A percentile compares a stretch with the other conserved stretches of the same genome.
Evolutionary conservation across 164 flowering plant species (phyloP).

Genomic region (Magnolia kwangsiensis): DNA sequence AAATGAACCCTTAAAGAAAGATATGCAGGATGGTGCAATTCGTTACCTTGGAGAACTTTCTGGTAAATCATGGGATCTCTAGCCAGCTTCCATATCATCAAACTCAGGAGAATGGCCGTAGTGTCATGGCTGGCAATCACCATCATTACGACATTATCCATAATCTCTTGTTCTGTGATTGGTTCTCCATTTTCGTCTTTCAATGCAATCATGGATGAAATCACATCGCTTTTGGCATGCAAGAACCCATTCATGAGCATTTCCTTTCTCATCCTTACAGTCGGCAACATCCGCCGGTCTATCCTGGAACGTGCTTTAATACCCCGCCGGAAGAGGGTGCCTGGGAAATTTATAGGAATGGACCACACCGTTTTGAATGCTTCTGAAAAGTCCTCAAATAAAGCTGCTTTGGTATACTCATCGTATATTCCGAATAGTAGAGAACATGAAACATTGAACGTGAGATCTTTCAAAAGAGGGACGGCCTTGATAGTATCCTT

Average conservation of each 20-base stretch:
- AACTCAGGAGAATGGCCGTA: conserved; percentile 17
- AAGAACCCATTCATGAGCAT: conserved; percentile 5
- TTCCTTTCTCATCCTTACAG: conserved; percentile 12
- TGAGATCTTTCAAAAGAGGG: conserved; percentile 13
- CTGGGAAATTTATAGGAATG: conserved; percentile 20
- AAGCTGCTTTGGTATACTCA: conserved; percentile 7
- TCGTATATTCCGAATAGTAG: conserved; percentile 19
- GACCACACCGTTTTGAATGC: conserved; percentile 18
- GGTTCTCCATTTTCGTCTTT: conserved; percentile 14
- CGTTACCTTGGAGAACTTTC: conserved; percentile 19
- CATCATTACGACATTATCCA: conserved; percentile 3
- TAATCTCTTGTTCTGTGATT: conserved; percentile 13
- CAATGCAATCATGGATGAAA: conserved; percentile 13
- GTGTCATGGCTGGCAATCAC: conserved; percentile 20
- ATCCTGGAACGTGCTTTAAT: conserved; percentile 20
- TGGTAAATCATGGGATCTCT: conserved; percentile 10
- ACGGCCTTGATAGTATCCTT: conserved; percentile 12
- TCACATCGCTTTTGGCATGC: conserved; percentile 12
- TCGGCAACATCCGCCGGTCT: conserved; percentile 5
- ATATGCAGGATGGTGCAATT: no score
- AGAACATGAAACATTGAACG: conserved; percentile 17
- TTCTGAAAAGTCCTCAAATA: conserved; percentile 12
- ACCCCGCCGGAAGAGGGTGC: conserved; percentile 11
- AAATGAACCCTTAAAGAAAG: no score
- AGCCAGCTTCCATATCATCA: background rate